These are phyloP conservation scores for Macadamia integrifolia DNA, from an alignment of 164 flowering plant genomes.

Conservation along the genomic window DNA sequence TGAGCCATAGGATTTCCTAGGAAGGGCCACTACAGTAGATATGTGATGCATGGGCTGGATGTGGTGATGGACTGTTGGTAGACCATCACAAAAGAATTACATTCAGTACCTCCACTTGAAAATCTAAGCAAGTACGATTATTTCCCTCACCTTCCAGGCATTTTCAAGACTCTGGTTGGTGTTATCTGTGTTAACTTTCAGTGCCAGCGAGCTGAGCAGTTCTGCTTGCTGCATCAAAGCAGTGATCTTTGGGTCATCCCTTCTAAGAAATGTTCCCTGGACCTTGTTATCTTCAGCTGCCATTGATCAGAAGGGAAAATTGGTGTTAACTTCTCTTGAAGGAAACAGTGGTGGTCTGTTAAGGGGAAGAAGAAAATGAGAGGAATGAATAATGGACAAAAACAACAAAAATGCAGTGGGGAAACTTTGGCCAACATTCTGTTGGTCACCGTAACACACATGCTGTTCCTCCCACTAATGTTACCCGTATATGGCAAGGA, in stretches of 20 bases:
- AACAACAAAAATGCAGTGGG: neutral
- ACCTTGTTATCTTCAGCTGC: conserved; percentile 36
- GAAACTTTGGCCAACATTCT: neutral
- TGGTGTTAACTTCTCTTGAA: neutral
- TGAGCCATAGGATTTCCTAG: neutral
- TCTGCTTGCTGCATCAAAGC: conserved; percentile 91
- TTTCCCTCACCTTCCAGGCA: conserved; percentile 84
- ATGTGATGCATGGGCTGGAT: neutral
- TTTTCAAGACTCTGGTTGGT: conserved; percentile 78
- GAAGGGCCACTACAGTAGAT: neutral
- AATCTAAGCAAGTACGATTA: neutral
- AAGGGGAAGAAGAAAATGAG: neutral
- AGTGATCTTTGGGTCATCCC: conserved; percentile 80
- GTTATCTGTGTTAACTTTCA: conserved; percentile 66
- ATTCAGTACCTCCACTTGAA: neutral
- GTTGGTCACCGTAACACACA: neutral
- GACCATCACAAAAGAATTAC: neutral
- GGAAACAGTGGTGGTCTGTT: neutral
- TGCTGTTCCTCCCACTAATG: neutral
- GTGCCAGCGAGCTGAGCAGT: conserved; percentile 83
- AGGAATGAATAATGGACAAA: too few relatives aligned
- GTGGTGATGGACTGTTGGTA: conserved; percentile 1
- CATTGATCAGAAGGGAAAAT: conserved; percentile 7
- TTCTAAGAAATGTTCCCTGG: conserved; percentile 67
- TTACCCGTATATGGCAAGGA: too few relatives aligned